Evolutionary conservation across 2,329 filamentous ascomycete genomes (phyloP).

Genomic region (Anthostomella pinea): DNA sequence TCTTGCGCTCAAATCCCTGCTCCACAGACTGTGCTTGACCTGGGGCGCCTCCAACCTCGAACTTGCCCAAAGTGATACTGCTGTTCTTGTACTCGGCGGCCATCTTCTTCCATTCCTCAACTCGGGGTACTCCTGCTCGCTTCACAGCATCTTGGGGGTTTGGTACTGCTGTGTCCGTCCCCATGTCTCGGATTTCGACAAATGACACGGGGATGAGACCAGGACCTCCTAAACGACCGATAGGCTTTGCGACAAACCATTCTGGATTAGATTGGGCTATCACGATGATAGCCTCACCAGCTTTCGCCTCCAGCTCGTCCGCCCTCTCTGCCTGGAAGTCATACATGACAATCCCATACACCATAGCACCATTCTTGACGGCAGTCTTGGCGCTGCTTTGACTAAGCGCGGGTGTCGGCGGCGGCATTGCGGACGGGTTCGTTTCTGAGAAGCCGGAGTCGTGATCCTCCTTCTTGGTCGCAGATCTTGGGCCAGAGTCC

Average conservation of each 20-base stretch:
- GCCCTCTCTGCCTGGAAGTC: slow-evolving; percentile 92
- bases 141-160: slow-evolving; percentile 84
- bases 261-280: slow-evolving; percentile 98
- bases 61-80: slow-evolving; percentile 93
- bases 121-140: slow-evolving; percentile 84
- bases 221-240: slow-evolving; percentile 90
- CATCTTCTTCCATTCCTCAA: slow-evolving; percentile 99
- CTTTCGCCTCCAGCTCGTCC: slow-evolving; percentile 94
- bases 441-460: slow-evolving; percentile 84
- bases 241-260: slow-evolving; percentile 99
- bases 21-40: slow-evolving; percentile 52
- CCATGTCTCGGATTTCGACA: slow-evolving; percentile 94
- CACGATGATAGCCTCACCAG: slow-evolving; percentile 94
- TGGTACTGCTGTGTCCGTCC: slow-evolving; percentile 74
- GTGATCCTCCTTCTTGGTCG: slow-evolving; percentile 67
- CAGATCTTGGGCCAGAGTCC: slow-evolving; percentile 48
- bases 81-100: slow-evolving; percentile 99
- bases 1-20: slow-evolving; percentile 75
- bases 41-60: slow-evolving; percentile 56
- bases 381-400: slow-evolving; percentile 51
- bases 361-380: slow-evolving; percentile 71
- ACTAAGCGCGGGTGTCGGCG: slow-evolving; percentile 34
- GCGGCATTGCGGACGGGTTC: slow-evolving; percentile 27
- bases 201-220: slow-evolving; percentile 95
- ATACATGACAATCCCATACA: slow-evolving; percentile 96